Conservation (phyloP, 1,284 basidiomycete species). For the Filobasidium uniguttulatum region DNA sequence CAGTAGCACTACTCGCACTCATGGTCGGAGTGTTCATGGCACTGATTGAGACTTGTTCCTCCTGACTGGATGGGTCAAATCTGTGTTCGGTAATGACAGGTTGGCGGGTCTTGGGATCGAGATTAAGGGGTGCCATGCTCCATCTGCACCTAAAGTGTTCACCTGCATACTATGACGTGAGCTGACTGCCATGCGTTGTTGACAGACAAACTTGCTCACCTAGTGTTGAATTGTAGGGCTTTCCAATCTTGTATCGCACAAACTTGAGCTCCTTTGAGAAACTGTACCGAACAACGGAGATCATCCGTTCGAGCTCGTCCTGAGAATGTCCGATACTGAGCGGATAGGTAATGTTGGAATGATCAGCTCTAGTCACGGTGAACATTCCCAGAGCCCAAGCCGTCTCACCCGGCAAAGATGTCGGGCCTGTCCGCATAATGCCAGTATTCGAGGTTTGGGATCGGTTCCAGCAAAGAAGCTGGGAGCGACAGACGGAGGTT, state of each 20-base stretch:
- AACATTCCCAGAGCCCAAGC: background rate
- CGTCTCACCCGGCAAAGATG: conserved; percentile 66
- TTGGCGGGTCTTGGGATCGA: conserved; percentile 33
- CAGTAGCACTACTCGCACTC: background rate
- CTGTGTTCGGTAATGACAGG: conserved; percentile 37
- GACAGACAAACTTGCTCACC: conserved; percentile 35
- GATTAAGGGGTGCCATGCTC: conserved; percentile 31
- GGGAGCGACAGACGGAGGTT: conserved; percentile 78
- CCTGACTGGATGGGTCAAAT: conserved; percentile 21
- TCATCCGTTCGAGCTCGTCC: conserved; percentile 82
- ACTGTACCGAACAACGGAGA: conserved; percentile 72
- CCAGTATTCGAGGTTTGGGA: conserved; percentile 91
- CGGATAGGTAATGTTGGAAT: background rate
- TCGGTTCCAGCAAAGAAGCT: conserved; percentile 74
- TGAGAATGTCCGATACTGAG: conserved; percentile 72
- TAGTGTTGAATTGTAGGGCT: conserved; percentile 89
- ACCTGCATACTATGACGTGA: conserved; percentile 21
- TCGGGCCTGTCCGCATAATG: conserved; percentile 89
- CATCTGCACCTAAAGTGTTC: conserved; percentile 82
- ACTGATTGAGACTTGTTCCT: background rate
- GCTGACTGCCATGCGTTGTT: background rate
- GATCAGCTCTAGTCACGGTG: background rate
- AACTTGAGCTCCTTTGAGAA: conserved; percentile 95
- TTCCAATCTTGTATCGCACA: conserved; percentile 77
- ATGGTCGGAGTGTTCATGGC: background rate